These are phyloP conservation scores for rapeseed (Brassica napus) DNA, from an alignment of 345 rosid genomes.

Conservation along the genomic window Da-Ae NC_063440.1:9868001-9868500, in stretches of 20 bases:
- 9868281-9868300: background rate
- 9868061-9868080: conserved; percentile 51
- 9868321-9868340: conserved; percentile 94
- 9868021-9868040: conserved; percentile 98
- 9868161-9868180: conserved; percentile 99
- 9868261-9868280: conserved; percentile 16
- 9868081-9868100: conserved; percentile 15
- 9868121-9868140: background rate
- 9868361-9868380: conserved; percentile 95
- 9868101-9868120: background rate
- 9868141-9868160: conserved; percentile 67
- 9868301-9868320: background rate
- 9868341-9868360: conserved; percentile 96
- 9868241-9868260: conserved; percentile 7
- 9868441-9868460: background rate
- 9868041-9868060: conserved; percentile 98
- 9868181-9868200: conserved; percentile 96
- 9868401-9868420: conserved; percentile 96
- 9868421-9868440: conserved; percentile 84
- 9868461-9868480: conserved; percentile 8
- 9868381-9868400: conserved; percentile 91
- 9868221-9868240: conserved; percentile 95
- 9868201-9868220: conserved; percentile 83
- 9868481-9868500: background rate
- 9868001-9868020: conserved; percentile 94